These are phyloP conservation scores for Corynascus novoguineensis DNA, from an alignment of 495 filamentous ascomycete species.

Conservation along the genomic window DNA sequence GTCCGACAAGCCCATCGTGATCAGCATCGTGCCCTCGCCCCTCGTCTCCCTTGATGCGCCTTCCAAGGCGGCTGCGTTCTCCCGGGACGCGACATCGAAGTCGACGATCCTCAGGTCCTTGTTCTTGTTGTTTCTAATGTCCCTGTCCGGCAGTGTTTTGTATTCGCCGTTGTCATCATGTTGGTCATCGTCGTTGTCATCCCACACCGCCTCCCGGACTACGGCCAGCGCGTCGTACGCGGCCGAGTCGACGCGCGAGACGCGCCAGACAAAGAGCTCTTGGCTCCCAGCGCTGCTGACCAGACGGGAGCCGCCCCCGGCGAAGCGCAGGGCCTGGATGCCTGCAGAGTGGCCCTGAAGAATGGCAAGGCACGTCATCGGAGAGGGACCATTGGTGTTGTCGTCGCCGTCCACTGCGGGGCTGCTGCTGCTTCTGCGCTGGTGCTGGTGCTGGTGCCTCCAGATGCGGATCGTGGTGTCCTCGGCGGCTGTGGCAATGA, in stretches of 20 bases:
- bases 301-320: constrained; percentile 43
- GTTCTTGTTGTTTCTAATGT: no score
- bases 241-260: constrained; percentile 44
- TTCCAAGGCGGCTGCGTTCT: no score
- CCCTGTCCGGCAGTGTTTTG: constrained; percentile 26
- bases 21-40: constrained; percentile 41
- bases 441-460: constrained; percentile 8
- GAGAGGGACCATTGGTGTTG: no score
- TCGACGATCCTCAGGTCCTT: constrained; percentile 74
- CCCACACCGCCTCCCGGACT: constrained; percentile 57
- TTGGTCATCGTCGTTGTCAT: constrained; percentile 44
- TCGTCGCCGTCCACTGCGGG: no score
- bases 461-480: constrained; percentile 80
- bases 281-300: constrained; percentile 82
- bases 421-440: no score
- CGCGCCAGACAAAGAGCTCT: constrained; percentile 81
- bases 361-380: constrained; percentile 54
- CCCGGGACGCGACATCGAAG: constrained; percentile 47
- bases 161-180: no score
- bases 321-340: constrained; percentile 74
- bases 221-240: constrained; percentile 51
- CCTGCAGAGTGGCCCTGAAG: constrained; percentile 73
- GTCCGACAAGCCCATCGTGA: constrained; percentile 69
- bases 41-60: constrained; percentile 27
- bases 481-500: constrained; percentile 80